A percentile compares a stretch with the other conserved stretches of the same genome.
phyloP scores from a whole-genome alignment of 1,139 yeast species.

The Diutina pseudorugosa region DNA sequence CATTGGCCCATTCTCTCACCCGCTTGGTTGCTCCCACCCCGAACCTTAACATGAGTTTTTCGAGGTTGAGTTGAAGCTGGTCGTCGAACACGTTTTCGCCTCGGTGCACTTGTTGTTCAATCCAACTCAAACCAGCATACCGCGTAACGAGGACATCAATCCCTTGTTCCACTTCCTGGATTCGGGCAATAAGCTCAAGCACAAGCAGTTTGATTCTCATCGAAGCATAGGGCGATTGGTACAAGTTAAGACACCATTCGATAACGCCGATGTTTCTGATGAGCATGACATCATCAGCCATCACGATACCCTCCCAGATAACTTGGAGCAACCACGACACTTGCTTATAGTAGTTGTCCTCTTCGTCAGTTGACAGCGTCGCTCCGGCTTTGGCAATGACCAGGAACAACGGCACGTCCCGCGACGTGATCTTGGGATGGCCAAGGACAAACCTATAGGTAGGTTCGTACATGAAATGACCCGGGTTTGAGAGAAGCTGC shows the following conservation, averaged over 20 bases:
- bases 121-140: constrained; percentile 40
- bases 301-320: constrained; percentile 24
- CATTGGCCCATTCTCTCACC: constrained; percentile 46
- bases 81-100: constrained; percentile 14
- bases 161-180: constrained; percentile 46
- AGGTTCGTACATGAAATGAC: constrained; percentile 61
- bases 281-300: constrained; percentile 36
- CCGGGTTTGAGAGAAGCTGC: constrained; percentile 51
- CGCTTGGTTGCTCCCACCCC: constrained; percentile 38
- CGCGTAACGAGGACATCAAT: constrained; percentile 50
- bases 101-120: constrained; percentile 28
- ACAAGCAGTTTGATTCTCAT: constrained; percentile 27
- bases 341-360: constrained; percentile 43
- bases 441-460: constrained; percentile 48
- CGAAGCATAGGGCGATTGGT: constrained; percentile 36
- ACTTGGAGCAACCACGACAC: constrained; percentile 53
- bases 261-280: constrained; percentile 41
- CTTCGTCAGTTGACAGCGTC: constrained; percentile 26
- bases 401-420: constrained; percentile 56
- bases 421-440: constrained; percentile 38
- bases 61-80: constrained; percentile 28
- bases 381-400: constrained; percentile 25
- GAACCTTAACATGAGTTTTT: constrained; percentile 35
- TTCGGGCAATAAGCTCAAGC: constrained; percentile 29
- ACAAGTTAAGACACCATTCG: constrained; percentile 55